Conservation (phyloP, 2,329 filamentous ascomycete genomes). For the Hymenoscyphus albidus region DNA sequence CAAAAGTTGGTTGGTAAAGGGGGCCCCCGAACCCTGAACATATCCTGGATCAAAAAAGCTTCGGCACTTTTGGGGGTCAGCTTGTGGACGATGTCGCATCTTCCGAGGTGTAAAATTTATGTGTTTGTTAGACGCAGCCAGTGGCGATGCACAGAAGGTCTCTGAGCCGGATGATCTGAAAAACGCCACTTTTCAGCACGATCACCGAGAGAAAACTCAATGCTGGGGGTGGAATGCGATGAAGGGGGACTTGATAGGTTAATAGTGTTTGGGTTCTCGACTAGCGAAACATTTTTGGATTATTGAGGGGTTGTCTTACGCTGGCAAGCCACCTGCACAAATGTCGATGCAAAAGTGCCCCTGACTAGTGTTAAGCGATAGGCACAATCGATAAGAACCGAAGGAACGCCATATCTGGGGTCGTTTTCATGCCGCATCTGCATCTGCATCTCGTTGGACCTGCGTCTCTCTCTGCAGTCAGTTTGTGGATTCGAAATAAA, state of each 20-base stretch:
- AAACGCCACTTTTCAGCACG: not conserved
- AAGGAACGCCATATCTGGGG: not conserved
- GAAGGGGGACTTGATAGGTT: not conserved
- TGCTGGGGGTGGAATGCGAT: not conserved
- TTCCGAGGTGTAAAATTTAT: not conserved
- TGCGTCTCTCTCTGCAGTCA: not conserved
- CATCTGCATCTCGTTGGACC: not conserved
- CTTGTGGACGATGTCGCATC: not conserved
- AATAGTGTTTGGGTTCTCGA: slow-evolving; percentile 3
- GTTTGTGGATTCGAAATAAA: not conserved
- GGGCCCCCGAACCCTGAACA: not conserved
- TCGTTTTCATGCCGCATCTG: not conserved
- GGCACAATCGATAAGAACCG: not conserved
- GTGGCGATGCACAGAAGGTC: not conserved
- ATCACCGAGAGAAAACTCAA: not conserved
- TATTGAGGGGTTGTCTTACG: not conserved
- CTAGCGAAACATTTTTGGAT: slow-evolving; percentile 2
- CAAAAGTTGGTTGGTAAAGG: not conserved
- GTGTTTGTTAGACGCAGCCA: not conserved
- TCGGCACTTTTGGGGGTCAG: not conserved
- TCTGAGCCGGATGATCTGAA: not conserved
- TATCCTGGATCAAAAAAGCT: not conserved
- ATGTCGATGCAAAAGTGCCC: not conserved
- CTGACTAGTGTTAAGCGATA: slow-evolving; percentile 7
- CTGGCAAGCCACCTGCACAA: not conserved